Percentiles rank a stretch among this genome's conserved stretches.
These are phyloP conservation scores for Nigrospora osmanthi DNA, from an alignment of 2,329 filamentous ascomycete genomes.

Conservation along the genomic window DNA sequence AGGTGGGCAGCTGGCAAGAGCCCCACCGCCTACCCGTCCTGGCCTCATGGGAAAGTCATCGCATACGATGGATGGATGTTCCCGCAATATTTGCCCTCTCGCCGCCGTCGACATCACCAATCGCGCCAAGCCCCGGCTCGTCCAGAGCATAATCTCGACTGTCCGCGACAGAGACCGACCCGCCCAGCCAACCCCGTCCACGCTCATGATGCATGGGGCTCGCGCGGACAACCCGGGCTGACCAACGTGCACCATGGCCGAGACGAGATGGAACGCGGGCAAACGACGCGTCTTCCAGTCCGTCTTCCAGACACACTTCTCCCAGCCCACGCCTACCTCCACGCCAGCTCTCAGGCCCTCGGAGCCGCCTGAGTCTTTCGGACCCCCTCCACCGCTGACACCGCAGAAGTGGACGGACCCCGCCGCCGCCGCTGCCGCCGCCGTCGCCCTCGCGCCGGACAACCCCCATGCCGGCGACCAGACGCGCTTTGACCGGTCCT, in stretches of 20 bases:
- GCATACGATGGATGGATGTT: too few species aligned
- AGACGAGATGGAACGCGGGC: conserved; percentile 36
- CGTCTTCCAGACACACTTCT: conserved; percentile 45
- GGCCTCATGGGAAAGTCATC: too few species aligned
- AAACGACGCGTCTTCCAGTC: conserved; percentile 45
- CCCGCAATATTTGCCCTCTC: too few species aligned
- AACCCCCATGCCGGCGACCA: conserved; percentile 36
- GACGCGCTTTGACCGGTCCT: conserved; percentile 51
- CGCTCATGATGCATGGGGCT: background rate
- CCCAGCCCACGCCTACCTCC: conserved; percentile 38
- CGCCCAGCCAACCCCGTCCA: background rate
- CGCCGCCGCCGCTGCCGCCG: conserved; percentile 11
- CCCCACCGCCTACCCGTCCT: too few species aligned
- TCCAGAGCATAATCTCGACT: too few species aligned
- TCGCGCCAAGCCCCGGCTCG: too few species aligned
- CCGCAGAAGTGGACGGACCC: conserved; percentile 12
- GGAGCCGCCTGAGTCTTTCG: conserved; percentile 37
- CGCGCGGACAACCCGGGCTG: background rate
- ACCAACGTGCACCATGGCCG: conserved; percentile 18
- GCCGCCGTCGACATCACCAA: too few species aligned
- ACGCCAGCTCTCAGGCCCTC: conserved; percentile 29
- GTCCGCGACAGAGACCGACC: too few species aligned
- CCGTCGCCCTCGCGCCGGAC: conserved; percentile 11
- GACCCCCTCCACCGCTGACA: conserved; percentile 23
- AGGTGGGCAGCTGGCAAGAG: too few species aligned